phyloP scores from a whole-genome alignment of 2,329 filamentous ascomycete species.

The Sporothrix pallida region DNA sequence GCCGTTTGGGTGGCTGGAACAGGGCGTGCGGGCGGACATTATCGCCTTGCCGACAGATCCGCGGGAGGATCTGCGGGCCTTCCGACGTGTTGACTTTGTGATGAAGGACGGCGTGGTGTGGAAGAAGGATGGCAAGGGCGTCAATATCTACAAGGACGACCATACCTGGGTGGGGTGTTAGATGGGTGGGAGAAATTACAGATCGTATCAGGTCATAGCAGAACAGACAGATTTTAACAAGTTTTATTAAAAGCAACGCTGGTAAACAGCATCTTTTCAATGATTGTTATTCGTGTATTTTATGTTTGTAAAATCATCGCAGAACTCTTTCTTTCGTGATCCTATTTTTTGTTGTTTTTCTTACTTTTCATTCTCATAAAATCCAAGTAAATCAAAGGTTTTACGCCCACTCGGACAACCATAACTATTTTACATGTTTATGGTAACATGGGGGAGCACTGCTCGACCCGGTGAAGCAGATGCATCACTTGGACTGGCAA shows the following conservation, averaged over 20 bases:
- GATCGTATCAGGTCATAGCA: too few species aligned
- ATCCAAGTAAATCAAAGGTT: background rate
- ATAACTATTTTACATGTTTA: background rate
- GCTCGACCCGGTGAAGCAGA: background rate
- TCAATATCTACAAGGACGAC: constrained; percentile 12
- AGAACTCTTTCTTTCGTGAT: too few species aligned
- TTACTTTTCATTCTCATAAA: too few species aligned
- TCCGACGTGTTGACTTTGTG: constrained; percentile 55
- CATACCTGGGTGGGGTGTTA: constrained; percentile 29
- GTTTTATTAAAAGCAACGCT: background rate
- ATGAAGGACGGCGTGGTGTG: constrained; percentile 63
- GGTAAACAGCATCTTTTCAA: background rate
- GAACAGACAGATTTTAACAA: background rate
- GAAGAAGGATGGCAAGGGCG: constrained; percentile 47
- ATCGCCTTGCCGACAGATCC: constrained; percentile 55
- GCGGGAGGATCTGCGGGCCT: background rate
- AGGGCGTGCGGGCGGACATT: constrained; percentile 56
- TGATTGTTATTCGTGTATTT: too few species aligned
- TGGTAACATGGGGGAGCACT: background rate
- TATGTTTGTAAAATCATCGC: background rate
- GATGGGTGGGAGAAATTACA: too few species aligned
- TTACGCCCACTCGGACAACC: background rate
- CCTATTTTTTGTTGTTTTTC: too few species aligned
- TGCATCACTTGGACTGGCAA: background rate
- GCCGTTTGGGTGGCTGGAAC: constrained; percentile 58